Evolutionary conservation across 352 stramenopile species (phyloP).

Genomic region (Globisporangium megalacanthum): DNA sequence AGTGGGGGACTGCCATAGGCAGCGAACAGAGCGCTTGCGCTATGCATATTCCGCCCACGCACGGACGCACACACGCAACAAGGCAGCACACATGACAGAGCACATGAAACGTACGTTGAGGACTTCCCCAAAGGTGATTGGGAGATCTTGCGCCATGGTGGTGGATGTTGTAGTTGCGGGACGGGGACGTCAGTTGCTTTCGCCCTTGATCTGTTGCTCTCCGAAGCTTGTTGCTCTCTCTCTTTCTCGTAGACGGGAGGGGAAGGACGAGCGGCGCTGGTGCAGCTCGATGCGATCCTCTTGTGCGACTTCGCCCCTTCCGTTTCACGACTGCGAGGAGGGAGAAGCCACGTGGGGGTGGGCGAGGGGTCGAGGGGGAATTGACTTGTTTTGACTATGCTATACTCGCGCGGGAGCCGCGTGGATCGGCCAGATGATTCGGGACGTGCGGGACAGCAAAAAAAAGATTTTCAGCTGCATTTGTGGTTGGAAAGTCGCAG

Average conservation of each 20-base stretch:
- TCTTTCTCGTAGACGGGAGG: background rate
- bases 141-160: slow-evolving; percentile 84
- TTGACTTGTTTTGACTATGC: background rate
- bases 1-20: too few species aligned
- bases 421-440: too few species aligned
- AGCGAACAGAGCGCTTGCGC: too few species aligned
- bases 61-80: background rate
- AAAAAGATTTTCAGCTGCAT: background rate
- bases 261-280: slow-evolving; percentile 1
- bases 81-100: background rate
- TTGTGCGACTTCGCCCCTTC: slow-evolving; percentile 37
- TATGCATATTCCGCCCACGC: background rate
- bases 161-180: slow-evolving; percentile 3
- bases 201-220: background rate
- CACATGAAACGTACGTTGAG: slow-evolving; percentile 70
- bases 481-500: too few species aligned
- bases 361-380: background rate
- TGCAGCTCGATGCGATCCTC: slow-evolving; percentile 2
- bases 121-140: slow-evolving; percentile 87
- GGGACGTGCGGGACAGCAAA: too few species aligned
- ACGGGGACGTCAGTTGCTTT: too few species aligned
- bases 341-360: slow-evolving; percentile 1
- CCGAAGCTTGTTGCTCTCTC: background rate
- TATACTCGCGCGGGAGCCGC: too few species aligned
- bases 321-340: slow-evolving; percentile 70